A percentile compares a stretch with the other conserved stretches of the same genome.
phyloP scores from a whole-genome alignment of 2,329 filamentous ascomycete species.

The Alternaria atra region DNA sequence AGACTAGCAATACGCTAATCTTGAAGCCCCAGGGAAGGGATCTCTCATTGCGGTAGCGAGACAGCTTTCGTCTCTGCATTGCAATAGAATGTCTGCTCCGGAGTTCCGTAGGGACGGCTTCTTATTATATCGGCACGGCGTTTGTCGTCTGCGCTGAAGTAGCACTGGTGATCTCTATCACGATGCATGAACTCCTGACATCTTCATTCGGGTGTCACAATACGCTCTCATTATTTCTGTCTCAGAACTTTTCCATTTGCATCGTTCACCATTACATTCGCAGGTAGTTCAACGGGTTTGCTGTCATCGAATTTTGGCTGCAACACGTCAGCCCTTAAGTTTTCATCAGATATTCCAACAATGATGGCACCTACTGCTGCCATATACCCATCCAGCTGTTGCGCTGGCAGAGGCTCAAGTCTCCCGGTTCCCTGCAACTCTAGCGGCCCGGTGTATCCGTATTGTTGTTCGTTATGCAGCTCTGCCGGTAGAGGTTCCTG shows the following conservation, averaged over 20 bases:
- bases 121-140: neutral
- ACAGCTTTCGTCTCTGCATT: neutral
- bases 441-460: conserved; percentile 10
- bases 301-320: conserved; percentile 15
- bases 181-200: neutral
- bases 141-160: neutral
- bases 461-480: neutral
- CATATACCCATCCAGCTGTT: conserved; percentile 19
- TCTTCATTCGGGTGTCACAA: neutral
- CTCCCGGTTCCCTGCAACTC: conserved; percentile 19
- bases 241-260: neutral
- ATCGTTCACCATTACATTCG: neutral
- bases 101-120: too few relatives aligned
- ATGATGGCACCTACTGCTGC: conserved; percentile 3
- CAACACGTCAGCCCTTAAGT: neutral
- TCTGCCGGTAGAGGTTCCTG: neutral
- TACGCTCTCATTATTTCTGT: neutral
- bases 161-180: neutral
- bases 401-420: neutral
- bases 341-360: too few relatives aligned
- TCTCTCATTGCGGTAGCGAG: neutral
- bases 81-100: neutral
- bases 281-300: conserved; percentile 21
- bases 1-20: neutral
- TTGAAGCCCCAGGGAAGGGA: neutral